Percentiles rank a stretch among this genome's conserved stretches.
Conservation (phyloP, 495 filamentous ascomycete species). For the Lindgomyces ingoldianus region DNA sequence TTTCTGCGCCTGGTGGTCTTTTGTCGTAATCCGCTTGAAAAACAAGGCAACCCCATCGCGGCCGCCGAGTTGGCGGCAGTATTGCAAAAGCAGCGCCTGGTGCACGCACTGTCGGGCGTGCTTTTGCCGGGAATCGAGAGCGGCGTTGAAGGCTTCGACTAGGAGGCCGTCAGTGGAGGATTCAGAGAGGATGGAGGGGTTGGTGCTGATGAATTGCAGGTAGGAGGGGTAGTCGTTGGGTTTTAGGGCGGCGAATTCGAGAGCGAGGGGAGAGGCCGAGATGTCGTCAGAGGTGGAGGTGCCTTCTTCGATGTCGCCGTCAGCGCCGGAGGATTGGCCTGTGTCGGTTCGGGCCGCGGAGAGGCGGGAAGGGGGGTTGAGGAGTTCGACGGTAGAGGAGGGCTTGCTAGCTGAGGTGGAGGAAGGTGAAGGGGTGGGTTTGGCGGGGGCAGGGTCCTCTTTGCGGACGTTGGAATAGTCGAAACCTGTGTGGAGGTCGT, state of each 20-base stretch:
- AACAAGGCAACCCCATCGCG: conserved; percentile 87
- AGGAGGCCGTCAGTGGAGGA: conserved; percentile 89
- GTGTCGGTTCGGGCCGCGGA: conserved; percentile 42
- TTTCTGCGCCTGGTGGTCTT: conserved; percentile 85
- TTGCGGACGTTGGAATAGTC: conserved; percentile 69
- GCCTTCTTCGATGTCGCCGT: conserved; percentile 60
- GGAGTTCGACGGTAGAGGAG: conserved; percentile 63
- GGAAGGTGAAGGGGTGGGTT: conserved; percentile 8
- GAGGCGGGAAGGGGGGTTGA: conserved; percentile 64
- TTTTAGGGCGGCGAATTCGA: conserved; percentile 76
- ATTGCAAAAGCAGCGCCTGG: conserved; percentile 88
- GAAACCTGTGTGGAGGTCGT: conserved; percentile 86
- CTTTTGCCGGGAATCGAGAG: conserved; percentile 71
- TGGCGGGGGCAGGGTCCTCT: conserved; percentile 7
- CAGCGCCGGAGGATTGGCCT: conserved; percentile 57
- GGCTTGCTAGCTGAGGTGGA: no score
- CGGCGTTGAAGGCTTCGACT: conserved; percentile 84
- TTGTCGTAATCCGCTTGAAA: conserved; percentile 93
- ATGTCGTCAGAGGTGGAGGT: conserved; percentile 61
- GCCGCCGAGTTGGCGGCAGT: conserved; percentile 86
- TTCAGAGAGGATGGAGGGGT: conserved; percentile 79
- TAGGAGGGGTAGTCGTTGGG: conserved; percentile 70
- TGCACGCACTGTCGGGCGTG: conserved; percentile 89
- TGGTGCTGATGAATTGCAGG: conserved; percentile 69
- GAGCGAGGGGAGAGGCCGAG: conserved; percentile 72